Percentiles rank a stretch among this genome's conserved stretches.
Conservation (phyloP, 495 filamentous ascomycete species). For the Neurospora sp. region DNA sequence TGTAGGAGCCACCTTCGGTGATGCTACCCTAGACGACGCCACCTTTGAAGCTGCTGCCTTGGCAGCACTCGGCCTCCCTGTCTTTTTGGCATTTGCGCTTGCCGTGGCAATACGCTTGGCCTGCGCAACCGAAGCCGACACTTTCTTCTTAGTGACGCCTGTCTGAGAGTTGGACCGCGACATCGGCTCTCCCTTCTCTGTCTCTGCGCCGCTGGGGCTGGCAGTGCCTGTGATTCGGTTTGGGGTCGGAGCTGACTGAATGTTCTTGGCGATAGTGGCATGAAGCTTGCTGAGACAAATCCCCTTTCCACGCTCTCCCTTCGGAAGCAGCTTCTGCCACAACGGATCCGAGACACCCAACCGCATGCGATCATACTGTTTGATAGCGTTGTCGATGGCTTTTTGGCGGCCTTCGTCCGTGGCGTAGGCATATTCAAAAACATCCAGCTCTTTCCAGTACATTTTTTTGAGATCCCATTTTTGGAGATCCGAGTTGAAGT, state of each 20-base stretch:
- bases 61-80: slow-evolving; percentile 5
- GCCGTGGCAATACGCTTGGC: slow-evolving; percentile 45
- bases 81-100: slow-evolving; percentile 20
- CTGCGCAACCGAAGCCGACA: slow-evolving; percentile 49
- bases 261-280: slow-evolving; percentile 46
- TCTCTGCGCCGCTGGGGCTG: slow-evolving; percentile 47
- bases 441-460: slow-evolving; percentile 71
- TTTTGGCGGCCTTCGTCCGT: slow-evolving; percentile 57
- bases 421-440: slow-evolving; percentile 66
- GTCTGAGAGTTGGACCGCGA: slow-evolving; percentile 45
- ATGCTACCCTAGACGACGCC: slow-evolving; percentile 12
- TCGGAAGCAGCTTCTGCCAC: slow-evolving; percentile 72
- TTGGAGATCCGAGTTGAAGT: slow-evolving; percentile 40
- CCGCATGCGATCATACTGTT: slow-evolving; percentile 67
- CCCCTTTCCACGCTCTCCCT: slow-evolving; percentile 68
- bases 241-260: slow-evolving; percentile 45
- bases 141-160: slow-evolving; percentile 43
- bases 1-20: slow-evolving; percentile 23
- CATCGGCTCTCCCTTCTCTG: slow-evolving; percentile 41
- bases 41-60: slow-evolving; percentile 6
- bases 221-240: slow-evolving; percentile 47
- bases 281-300: slow-evolving; percentile 67
- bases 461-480: slow-evolving; percentile 62
- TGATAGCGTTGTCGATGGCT: slow-evolving; percentile 79
- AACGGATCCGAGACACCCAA: slow-evolving; percentile 59